Conservation (phyloP, 163 green algal genomes). For the Smithsoniella earleae region DNA sequence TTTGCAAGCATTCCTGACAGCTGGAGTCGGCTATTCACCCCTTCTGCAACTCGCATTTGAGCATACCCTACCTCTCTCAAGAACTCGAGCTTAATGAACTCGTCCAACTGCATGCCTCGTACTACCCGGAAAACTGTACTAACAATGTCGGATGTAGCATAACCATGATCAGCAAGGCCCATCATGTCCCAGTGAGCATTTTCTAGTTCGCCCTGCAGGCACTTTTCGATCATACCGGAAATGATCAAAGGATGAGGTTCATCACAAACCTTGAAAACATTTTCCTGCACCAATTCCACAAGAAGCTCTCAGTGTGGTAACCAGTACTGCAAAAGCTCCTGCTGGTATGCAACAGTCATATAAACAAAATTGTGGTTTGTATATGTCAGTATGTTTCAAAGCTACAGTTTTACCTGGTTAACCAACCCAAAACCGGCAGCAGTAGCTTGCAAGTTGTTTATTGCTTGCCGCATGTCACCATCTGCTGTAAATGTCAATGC, state of each 20-base stretch:
- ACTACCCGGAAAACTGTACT: slow-evolving; percentile 91
- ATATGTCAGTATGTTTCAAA: too few relatives aligned
- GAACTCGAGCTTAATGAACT: slow-evolving; percentile 97
- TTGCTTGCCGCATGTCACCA: slow-evolving; percentile 94
- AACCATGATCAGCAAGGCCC: slow-evolving; percentile 79
- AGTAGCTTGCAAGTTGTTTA: slow-evolving; percentile 96
- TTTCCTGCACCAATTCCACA: slow-evolving; percentile 48
- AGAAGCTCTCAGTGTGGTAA: too few relatives aligned
- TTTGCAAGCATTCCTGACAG: slow-evolving; percentile 75
- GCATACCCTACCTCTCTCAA: slow-evolving; percentile 86
- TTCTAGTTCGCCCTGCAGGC: slow-evolving; percentile 58
- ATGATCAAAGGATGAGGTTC: slow-evolving; percentile 92
- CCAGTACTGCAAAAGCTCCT: slow-evolving; percentile 88
- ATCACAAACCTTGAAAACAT: slow-evolving; percentile 95
- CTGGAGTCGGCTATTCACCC: slow-evolving; percentile 77
- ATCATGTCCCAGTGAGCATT: slow-evolving; percentile 68
- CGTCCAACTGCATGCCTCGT: slow-evolving; percentile 60
- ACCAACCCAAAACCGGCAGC: slow-evolving; percentile 84
- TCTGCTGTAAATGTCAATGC: slow-evolving; percentile 97
- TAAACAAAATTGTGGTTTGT: too few relatives aligned
- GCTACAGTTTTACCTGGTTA: too few relatives aligned
- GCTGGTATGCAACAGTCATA: slow-evolving; percentile 34
- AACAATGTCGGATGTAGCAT: slow-evolving; percentile 87
- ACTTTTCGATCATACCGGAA: slow-evolving; percentile 60
- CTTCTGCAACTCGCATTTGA: slow-evolving; percentile 87